A percentile compares a stretch with the other conserved stretches of the same genome.
phyloP scores from a whole-genome alignment of 1,284 basidiomycete species.

The Vanrija pseudolonga region DNA sequence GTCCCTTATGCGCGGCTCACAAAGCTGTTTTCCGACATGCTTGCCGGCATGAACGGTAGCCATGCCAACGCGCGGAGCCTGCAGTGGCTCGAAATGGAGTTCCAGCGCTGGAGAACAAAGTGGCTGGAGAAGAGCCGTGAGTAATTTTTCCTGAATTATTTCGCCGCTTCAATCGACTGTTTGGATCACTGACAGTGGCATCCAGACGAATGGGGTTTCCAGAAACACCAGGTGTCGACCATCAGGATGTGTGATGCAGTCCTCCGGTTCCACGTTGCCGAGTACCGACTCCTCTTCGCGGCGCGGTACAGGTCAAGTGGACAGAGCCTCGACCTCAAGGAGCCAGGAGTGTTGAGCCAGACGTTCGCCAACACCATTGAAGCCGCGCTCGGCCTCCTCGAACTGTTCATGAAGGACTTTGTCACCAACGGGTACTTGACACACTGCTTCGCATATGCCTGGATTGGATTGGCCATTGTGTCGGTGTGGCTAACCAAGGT shows the following conservation, averaged over 20 bases:
- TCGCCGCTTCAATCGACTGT: no score
- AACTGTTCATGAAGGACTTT: slow-evolving; percentile 24
- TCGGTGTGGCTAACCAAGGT: slow-evolving; percentile 30
- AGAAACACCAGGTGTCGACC: slow-evolving; percentile 19
- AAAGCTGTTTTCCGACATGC: slow-evolving; percentile 24
- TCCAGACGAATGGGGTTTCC: slow-evolving; percentile 18
- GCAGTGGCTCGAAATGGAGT: slow-evolving; percentile 28
- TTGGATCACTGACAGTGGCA: background rate
- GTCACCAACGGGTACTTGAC: slow-evolving; percentile 22
- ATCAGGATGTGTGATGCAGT: slow-evolving; percentile 19
- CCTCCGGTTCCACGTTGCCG: slow-evolving; percentile 28
- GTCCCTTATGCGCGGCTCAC: slow-evolving; percentile 27
- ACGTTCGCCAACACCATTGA: slow-evolving; percentile 23
- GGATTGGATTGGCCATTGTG: slow-evolving; percentile 25
- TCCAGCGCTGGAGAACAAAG: slow-evolving; percentile 23
- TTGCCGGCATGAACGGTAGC: slow-evolving; percentile 27
- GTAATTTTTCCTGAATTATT: background rate
- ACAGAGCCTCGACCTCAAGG: slow-evolving; percentile 13
- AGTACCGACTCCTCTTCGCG: slow-evolving; percentile 24
- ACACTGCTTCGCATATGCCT: slow-evolving; percentile 23
- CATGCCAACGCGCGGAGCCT: slow-evolving; percentile 25
- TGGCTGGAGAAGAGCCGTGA: slow-evolving; percentile 30
- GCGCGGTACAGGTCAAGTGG: slow-evolving; percentile 17
- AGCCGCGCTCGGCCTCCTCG: slow-evolving; percentile 19
- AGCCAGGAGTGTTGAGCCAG: slow-evolving; percentile 15